These are phyloP conservation scores for Cercophora newfieldiana DNA, from an alignment of 495 filamentous ascomycete genomes.

Conservation along the genomic window DNA sequence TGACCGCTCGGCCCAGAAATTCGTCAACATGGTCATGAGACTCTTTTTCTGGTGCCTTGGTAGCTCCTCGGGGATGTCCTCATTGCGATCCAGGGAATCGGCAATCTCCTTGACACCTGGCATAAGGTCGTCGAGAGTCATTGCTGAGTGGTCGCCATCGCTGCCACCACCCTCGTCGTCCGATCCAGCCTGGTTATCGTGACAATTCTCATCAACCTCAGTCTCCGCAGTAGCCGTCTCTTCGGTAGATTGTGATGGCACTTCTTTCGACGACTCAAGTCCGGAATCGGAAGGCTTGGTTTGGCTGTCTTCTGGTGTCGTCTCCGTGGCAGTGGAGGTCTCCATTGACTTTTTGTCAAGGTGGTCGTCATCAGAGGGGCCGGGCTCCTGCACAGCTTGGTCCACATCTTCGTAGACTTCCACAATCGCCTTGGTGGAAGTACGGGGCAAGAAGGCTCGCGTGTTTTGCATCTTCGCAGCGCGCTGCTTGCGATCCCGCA, in stretches of 20 bases:
- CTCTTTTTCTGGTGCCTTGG: constrained; percentile 90
- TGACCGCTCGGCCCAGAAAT: constrained; percentile 97
- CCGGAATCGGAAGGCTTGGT: constrained; percentile 33
- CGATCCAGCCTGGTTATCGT: constrained; percentile 56
- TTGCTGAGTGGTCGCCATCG: constrained; percentile 61
- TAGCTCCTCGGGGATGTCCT: constrained; percentile 69
- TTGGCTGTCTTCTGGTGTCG: constrained; percentile 30
- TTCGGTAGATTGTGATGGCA: constrained; percentile 27
- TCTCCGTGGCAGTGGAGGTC: constrained; percentile 29
- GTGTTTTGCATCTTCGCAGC: constrained; percentile 78
- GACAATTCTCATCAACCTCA: constrained; percentile 51
- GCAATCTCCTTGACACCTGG: constrained; percentile 55
- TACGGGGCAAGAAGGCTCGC: constrained; percentile 76
- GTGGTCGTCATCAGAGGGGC: constrained; percentile 67
- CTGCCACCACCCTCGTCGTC: constrained; percentile 72
- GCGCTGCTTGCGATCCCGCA: constrained; percentile 78
- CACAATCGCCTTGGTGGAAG: constrained; percentile 92
- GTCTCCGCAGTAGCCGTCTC: constrained; percentile 47
- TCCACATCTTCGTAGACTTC: constrained; percentile 92
- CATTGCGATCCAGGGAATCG: constrained; percentile 63
- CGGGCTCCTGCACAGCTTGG: constrained; percentile 85
- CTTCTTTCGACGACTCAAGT: constrained; percentile 22
- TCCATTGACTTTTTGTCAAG: constrained; percentile 21
- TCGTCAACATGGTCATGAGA: constrained; percentile 89
- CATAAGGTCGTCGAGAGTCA: constrained; percentile 60